These are phyloP conservation scores for Malus hybrid DNA, from an alignment of 331 rosid genomes.

Conservation along the genomic window DNA sequence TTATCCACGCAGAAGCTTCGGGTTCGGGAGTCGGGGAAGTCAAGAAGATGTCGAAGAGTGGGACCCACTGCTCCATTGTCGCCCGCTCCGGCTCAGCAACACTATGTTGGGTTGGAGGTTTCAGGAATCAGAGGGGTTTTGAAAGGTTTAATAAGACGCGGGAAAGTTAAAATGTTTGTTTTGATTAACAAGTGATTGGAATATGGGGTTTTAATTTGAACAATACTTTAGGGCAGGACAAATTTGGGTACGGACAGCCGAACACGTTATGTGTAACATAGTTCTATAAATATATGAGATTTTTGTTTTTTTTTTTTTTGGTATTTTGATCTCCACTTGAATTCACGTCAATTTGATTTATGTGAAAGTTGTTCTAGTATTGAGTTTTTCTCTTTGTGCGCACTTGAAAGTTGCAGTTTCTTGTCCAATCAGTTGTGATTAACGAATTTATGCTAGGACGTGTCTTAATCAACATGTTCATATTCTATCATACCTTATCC, in stretches of 20 bases:
- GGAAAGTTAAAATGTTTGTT: constrained; percentile 1
- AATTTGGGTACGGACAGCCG: not conserved
- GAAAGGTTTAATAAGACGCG: constrained; percentile 10
- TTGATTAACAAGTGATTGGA: not conserved
- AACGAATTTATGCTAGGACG: too few relatives aligned
- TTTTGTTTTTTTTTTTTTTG: too few relatives aligned
- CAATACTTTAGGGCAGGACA: not conserved
- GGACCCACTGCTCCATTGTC: constrained; percentile 30
- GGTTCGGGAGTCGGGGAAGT: constrained; percentile 30
- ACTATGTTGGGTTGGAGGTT: not conserved
- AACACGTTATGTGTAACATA: not conserved
- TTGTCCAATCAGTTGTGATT: too few relatives aligned
- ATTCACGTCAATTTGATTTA: not conserved
- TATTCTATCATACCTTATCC: too few relatives aligned
- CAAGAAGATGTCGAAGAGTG: constrained; percentile 30
- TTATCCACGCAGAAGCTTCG: constrained; percentile 32
- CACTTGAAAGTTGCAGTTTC: not conserved
- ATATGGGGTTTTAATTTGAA: not conserved
- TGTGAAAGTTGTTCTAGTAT: not conserved
- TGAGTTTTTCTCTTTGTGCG: not conserved
- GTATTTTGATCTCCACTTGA: not conserved
- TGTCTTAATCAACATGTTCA: too few relatives aligned
- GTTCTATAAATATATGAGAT: not conserved
- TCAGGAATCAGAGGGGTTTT: not conserved
- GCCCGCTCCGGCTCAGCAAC: not conserved